Conservation (phyloP, 164 flowering plant genomes). For the Aristolochia fimbriata region DNA sequence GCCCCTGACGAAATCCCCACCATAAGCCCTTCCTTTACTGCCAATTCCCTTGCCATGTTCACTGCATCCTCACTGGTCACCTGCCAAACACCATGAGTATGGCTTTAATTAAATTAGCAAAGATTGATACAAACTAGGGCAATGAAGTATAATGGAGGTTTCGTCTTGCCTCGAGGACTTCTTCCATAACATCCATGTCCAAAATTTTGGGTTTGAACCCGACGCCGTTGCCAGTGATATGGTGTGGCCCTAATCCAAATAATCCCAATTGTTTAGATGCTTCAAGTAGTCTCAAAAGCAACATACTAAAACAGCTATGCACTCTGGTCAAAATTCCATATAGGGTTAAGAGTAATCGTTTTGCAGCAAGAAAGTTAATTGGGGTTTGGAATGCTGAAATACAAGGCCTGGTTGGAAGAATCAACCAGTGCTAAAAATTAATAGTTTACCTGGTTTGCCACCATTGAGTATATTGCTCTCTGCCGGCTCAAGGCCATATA, state of each 20-base stretch:
- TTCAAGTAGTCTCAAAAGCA: no score
- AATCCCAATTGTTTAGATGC: no score
- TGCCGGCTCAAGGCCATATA: constrained; percentile 90
- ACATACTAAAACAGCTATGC: no score
- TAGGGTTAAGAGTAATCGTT: no score
- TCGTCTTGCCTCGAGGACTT: constrained; percentile 60
- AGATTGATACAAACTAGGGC: background rate
- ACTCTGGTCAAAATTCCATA: no score
- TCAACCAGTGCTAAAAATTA: background rate
- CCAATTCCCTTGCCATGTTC: constrained; percentile 84
- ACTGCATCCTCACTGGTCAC: constrained; percentile 91
- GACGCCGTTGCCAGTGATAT: constrained; percentile 86
- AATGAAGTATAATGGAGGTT: background rate
- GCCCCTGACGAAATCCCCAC: constrained; percentile 98
- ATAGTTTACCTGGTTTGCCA: constrained; percentile 78
- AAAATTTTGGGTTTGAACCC: constrained; percentile 93
- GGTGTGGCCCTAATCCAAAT: constrained; percentile 66
- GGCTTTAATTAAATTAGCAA: background rate
- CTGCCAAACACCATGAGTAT: constrained; percentile 17
- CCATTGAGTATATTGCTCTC: constrained; percentile 87
- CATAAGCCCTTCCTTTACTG: constrained; percentile 89
- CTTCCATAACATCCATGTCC: constrained; percentile 97
- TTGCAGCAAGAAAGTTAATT: no score
- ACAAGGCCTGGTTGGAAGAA: no score
- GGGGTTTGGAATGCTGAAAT: no score